Percentiles rank a stretch among this genome's conserved stretches.
phyloP scores from a whole-genome alignment of 768 basidiomycete species.

The Naganishia friedmannii region DNA sequence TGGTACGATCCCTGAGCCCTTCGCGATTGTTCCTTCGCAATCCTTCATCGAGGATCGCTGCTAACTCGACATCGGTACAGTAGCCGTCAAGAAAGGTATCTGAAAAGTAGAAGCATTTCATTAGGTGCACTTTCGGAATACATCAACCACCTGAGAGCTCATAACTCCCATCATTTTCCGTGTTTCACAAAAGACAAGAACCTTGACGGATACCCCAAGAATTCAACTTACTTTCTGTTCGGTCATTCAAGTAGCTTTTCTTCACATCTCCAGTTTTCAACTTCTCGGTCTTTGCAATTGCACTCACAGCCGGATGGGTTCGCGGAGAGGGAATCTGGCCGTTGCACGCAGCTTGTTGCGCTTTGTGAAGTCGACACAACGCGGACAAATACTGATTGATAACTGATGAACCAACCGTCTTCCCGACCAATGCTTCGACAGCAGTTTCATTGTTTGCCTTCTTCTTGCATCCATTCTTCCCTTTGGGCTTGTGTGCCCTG shows the following conservation, averaged over 20 bases:
- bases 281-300: neutral
- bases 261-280: neutral
- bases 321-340: neutral
- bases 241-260: neutral
- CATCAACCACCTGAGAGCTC: neutral
- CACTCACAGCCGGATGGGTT: neutral
- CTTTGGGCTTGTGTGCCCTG: no score
- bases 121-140: neutral
- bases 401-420: no score
- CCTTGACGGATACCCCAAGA: neutral
- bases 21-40: neutral
- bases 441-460: no score
- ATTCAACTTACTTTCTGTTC: neutral
- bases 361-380: neutral
- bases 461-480: no score
- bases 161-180: neutral
- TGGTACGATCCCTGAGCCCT: slow-evolving; percentile 10
- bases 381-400: no score
- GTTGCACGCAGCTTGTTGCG: neutral
- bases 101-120: neutral
- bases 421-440: no score
- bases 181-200: neutral
- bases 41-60: neutral
- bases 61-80: slow-evolving; percentile 1
- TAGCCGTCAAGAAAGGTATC: slow-evolving; percentile 12